A percentile compares a stretch with the other conserved stretches of the same genome.
Evolutionary conservation across 306 rosid genomes (phyloP).

Genomic region (Prosopis cineraria): DNA sequence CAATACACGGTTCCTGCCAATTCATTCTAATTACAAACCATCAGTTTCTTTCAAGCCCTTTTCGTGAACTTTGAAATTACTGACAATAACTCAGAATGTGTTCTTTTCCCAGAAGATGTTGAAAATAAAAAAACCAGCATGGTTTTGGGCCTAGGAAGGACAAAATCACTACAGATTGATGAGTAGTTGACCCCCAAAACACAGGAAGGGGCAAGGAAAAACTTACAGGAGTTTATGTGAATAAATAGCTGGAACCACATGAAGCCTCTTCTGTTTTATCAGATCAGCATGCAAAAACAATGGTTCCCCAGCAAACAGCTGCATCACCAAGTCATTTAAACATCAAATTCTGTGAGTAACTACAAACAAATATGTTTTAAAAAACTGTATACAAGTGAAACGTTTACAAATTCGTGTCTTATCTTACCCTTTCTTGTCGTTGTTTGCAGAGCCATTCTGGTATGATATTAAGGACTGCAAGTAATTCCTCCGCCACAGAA

Average conservation of each 20-base stretch:
- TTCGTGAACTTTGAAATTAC: conserved; percentile 5
- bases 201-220: conserved; percentile 11
- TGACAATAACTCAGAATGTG: background rate
- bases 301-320: conserved; percentile 81
- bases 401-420: conserved; percentile 18
- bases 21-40: conserved; percentile 50
- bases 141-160: conserved; percentile 17
- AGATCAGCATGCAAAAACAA: conserved; percentile 66
- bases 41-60: conserved; percentile 29
- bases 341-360: conserved; percentile 21
- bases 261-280: conserved; percentile 65
- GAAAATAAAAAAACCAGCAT: background rate
- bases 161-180: background rate
- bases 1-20: conserved; percentile 90
- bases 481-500: conserved; percentile 77
- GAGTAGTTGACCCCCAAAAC: background rate
- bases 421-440: conserved; percentile 71
- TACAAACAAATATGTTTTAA: background rate
- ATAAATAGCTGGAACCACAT: conserved; percentile 66
- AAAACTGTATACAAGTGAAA: conserved; percentile 28
- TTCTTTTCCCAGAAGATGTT: background rate
- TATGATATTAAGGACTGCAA: conserved; percentile 67
- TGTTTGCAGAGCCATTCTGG: conserved; percentile 87
- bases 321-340: conserved; percentile 44
- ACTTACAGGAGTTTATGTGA: conserved; percentile 72